Conservation (phyloP, 768 basidiomycete genomes). For the Termitomyces heimii region DNA sequence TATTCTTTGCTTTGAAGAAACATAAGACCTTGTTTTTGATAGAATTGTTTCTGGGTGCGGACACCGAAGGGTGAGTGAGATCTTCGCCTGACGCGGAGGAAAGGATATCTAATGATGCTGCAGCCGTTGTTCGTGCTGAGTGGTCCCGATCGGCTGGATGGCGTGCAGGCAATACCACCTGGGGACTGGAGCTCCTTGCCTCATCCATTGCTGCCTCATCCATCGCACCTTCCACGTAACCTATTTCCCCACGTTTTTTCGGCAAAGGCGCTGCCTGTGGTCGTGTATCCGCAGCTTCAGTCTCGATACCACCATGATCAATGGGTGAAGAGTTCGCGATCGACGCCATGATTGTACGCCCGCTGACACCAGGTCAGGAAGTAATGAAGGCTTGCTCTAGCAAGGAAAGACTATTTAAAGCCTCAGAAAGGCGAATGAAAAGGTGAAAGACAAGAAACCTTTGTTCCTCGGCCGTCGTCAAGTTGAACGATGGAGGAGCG, state of each 20-base stretch:
- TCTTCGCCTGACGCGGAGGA: conserved; percentile 8
- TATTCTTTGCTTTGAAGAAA: conserved; percentile 34
- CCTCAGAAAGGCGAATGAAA: conserved; percentile 10
- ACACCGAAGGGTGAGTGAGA: conserved; percentile 15
- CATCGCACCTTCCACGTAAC: conserved; percentile 43
- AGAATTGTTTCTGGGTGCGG: conserved; percentile 14
- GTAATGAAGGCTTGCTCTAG: conserved; percentile 32
- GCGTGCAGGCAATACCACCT: conserved; percentile 30
- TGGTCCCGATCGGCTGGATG: conserved; percentile 42
- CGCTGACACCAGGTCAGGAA: conserved; percentile 16
- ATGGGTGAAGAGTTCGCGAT: conserved; percentile 15
- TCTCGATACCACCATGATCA: conserved; percentile 2
- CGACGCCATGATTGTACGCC: conserved; percentile 22
- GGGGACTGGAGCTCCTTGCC: conserved; percentile 12
- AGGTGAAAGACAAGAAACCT: not conserved
- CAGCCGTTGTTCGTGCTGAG: conserved; percentile 10
- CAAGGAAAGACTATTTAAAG: conserved; percentile 22
- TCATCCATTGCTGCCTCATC: conserved; percentile 19
- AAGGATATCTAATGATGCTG: conserved; percentile 10
- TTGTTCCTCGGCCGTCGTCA: conserved; percentile 12
- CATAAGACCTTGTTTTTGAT: conserved; percentile 28
- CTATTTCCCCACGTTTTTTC: conserved; percentile 60
- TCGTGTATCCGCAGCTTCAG: conserved; percentile 22
- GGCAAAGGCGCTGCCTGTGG: conserved; percentile 60
- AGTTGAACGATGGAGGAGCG: conserved; percentile 10